phyloP scores from a whole-genome alignment of 345 rosid genomes.

The Combretum micranthum region DNA sequence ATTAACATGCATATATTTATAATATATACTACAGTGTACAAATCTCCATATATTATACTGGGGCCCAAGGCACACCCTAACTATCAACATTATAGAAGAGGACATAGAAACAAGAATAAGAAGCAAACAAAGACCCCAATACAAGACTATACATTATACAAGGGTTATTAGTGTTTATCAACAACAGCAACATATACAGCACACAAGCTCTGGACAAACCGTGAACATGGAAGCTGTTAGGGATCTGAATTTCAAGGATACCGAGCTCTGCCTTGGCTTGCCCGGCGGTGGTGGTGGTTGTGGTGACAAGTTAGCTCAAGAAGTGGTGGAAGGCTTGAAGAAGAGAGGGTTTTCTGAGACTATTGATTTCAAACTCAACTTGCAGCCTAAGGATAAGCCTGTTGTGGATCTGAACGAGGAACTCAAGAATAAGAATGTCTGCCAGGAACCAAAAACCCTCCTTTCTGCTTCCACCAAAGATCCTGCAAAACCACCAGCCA shows the following conservation, averaged over 20 bases:
- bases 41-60: too few species aligned
- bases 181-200: too few species aligned
- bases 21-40: too few species aligned
- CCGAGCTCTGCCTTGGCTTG: constrained; percentile 75
- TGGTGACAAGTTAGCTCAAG: constrained; percentile 4
- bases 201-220: too few species aligned
- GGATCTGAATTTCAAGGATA: constrained; percentile 45
- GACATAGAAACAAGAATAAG: too few species aligned
- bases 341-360: constrained; percentile 78
- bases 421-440: background rate
- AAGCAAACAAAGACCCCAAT: too few species aligned
- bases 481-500: constrained; percentile 65
- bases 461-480: constrained; percentile 30
- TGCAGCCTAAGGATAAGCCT: constrained; percentile 35
- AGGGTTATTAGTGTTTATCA: too few species aligned
- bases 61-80: too few species aligned
- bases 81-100: too few species aligned
- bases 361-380: constrained; percentile 66
- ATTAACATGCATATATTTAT: too few species aligned
- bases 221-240: background rate
- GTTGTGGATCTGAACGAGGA: constrained; percentile 30
- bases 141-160: too few species aligned
- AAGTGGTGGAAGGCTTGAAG: constrained; percentile 25
- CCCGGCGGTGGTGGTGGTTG: constrained; percentile 42
- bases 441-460: constrained; percentile 30